These are phyloP conservation scores for Dendrothele bispora DNA, from an alignment of 768 basidiomycete genomes.

Conservation along the genomic window DNA sequence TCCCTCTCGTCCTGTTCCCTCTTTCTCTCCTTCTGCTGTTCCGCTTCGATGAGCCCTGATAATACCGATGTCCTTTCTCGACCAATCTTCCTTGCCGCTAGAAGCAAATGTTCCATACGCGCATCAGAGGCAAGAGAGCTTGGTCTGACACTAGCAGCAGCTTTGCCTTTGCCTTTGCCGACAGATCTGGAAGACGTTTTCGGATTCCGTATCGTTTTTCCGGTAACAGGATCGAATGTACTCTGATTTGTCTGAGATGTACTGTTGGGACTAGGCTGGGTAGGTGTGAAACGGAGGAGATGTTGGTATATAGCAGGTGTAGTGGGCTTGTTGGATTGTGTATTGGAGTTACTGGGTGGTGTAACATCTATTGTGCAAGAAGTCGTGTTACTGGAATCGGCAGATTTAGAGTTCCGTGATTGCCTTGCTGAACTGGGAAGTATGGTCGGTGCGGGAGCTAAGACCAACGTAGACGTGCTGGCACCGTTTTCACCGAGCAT, in stretches of 20 bases:
- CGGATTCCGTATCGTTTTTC: constrained; percentile 24
- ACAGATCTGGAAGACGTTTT: too few species aligned
- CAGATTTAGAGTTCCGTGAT: not conserved
- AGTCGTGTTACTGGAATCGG: not conserved
- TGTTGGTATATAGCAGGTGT: not conserved
- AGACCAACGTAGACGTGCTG: not conserved
- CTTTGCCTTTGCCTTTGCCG: constrained; percentile 19
- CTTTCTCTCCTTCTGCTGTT: constrained; percentile 36
- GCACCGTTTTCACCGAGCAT: not conserved
- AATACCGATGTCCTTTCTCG: constrained; percentile 57
- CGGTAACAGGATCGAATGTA: constrained; percentile 14
- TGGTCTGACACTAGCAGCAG: constrained; percentile 14
- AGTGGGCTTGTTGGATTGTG: not conserved
- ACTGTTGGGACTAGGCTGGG: not conserved
- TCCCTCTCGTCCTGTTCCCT: constrained; percentile 36
- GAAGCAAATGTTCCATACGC: constrained; percentile 65
- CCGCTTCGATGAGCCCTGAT: constrained; percentile 46
- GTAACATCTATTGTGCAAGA: not conserved
- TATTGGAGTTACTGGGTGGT: not conserved
- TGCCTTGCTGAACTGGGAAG: not conserved
- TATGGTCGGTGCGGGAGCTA: not conserved
- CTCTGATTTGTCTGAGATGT: not conserved
- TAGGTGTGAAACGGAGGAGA: not conserved
- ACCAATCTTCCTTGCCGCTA: constrained; percentile 72
- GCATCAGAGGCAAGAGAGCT: constrained; percentile 59